Percentiles rank a stretch among this genome's conserved stretches.
These are phyloP conservation scores for Fonsecaea erecta DNA, from an alignment of 2,329 filamentous ascomycete genomes.

Conservation along the genomic window DNA sequence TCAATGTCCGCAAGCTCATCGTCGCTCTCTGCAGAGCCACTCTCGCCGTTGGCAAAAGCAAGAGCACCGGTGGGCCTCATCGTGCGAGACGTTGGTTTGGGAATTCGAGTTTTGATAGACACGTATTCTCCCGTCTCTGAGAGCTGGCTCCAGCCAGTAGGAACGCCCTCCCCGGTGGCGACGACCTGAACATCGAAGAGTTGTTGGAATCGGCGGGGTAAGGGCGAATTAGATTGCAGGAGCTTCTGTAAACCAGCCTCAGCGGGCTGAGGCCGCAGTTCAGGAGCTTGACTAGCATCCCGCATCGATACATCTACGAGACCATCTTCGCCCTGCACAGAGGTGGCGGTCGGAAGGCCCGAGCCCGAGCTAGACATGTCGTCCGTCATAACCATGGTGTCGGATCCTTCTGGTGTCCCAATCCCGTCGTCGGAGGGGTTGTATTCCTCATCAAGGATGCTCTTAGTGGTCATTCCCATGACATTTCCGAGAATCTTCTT, in stretches of 20 bases:
- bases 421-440: slow-evolving; percentile 53
- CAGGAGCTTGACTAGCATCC: slow-evolving; percentile 55
- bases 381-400: slow-evolving; percentile 68
- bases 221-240: slow-evolving; percentile 59
- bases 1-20: slow-evolving; percentile 41
- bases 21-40: slow-evolving; percentile 41
- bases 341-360: slow-evolving; percentile 71
- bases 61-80: slow-evolving; percentile 39
- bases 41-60: slow-evolving; percentile 33
- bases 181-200: slow-evolving; percentile 79
- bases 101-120: slow-evolving; percentile 27
- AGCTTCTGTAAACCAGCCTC: slow-evolving; percentile 43
- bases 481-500: slow-evolving; percentile 79
- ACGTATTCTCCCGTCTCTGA: slow-evolving; percentile 34
- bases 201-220: slow-evolving; percentile 68
- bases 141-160: slow-evolving; percentile 70
- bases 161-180: slow-evolving; percentile 62
- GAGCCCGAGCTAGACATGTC: slow-evolving; percentile 69
- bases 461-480: slow-evolving; percentile 74
- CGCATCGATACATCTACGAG: slow-evolving; percentile 90
- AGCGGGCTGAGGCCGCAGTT: slow-evolving; percentile 23
- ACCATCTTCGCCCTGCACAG: slow-evolving; percentile 85
- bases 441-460: slow-evolving; percentile 59
- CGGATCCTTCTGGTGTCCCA: slow-evolving; percentile 62
- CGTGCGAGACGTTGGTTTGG: slow-evolving; percentile 33